Evolutionary conservation across 768 basidiomycete species (phyloP).

Genomic region (Gyrodon lividus): DNA sequence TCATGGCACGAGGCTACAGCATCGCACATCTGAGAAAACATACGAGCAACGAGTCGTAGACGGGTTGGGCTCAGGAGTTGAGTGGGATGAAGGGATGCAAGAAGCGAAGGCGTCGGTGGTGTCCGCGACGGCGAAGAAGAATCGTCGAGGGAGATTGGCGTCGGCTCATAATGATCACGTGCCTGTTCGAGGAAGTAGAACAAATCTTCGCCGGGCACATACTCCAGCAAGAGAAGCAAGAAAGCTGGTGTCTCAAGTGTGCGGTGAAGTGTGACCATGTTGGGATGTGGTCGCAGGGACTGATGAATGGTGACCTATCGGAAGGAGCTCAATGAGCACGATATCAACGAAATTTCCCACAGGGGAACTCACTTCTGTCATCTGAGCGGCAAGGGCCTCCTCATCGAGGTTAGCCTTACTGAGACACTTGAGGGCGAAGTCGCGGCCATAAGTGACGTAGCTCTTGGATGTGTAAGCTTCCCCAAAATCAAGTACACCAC

Average conservation of each 20-base stretch:
- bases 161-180: constrained; percentile 76
- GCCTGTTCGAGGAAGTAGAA: constrained; percentile 99
- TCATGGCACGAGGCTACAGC: constrained; percentile 94
- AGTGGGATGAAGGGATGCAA: constrained; percentile 76
- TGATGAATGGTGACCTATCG: constrained; percentile 89
- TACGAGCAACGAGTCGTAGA: constrained; percentile 89
- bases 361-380: constrained; percentile 70
- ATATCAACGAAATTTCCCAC: constrained; percentile 6
- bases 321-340: constrained; percentile 9
- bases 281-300: constrained; percentile 82
- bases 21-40: constrained; percentile 99
- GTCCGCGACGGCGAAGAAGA: constrained; percentile 51
- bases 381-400: constrained; percentile 84
- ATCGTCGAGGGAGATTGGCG: constrained; percentile 28
- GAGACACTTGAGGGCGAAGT: constrained; percentile 95
- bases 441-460: constrained; percentile 61
- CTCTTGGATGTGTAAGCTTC: constrained; percentile 33
- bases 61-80: constrained; percentile 85
- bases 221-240: constrained; percentile 90
- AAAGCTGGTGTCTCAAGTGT: constrained; percentile 92
- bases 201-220: constrained; percentile 94
- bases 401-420: constrained; percentile 91
- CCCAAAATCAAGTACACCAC: constrained; percentile 56
- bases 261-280: constrained; percentile 93
- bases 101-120: constrained; percentile 90